Evolutionary conservation across 1,139 yeast species (phyloP).

Genomic region (Yamadazyma diospyri): DNA sequence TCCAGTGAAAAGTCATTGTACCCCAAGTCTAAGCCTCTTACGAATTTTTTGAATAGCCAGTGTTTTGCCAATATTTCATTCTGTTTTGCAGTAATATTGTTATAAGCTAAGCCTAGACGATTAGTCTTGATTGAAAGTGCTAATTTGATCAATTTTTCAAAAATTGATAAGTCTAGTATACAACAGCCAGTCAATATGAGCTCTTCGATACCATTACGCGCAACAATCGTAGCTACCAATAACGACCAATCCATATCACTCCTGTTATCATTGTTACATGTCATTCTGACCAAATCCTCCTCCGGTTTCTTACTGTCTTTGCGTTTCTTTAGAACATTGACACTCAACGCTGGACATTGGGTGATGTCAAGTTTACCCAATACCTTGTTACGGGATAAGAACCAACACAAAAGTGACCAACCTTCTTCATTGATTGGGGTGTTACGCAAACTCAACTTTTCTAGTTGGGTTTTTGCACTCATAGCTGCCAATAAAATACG

Average conservation of each 20-base stretch:
- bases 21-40: constrained; percentile 64
- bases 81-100: constrained; percentile 51
- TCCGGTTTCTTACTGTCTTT: constrained; percentile 19
- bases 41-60: constrained; percentile 36
- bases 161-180: constrained; percentile 51
- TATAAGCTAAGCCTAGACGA: constrained; percentile 68
- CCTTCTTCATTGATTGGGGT: constrained; percentile 67
- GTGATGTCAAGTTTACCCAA: constrained; percentile 61
- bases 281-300: constrained; percentile 49
- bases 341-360: constrained; percentile 61
- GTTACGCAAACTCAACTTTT: constrained; percentile 66
- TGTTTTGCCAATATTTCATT: constrained; percentile 43
- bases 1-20: constrained; percentile 58
- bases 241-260: constrained; percentile 77
- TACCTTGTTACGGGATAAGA: constrained; percentile 57
- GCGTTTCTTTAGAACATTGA: constrained; percentile 50
- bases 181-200: constrained; percentile 70
- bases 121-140: constrained; percentile 51
- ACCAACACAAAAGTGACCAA: constrained; percentile 70
- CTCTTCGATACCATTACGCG: constrained; percentile 72
- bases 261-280: constrained; percentile 53
- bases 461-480: constrained; percentile 56
- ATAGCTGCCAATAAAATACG: constrained; percentile 59
- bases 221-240: constrained; percentile 63
- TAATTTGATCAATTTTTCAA: constrained; percentile 53